Conservation (phyloP, 225 moss, liverwort and hornwort species). For the Climacium dendroides region DNA sequence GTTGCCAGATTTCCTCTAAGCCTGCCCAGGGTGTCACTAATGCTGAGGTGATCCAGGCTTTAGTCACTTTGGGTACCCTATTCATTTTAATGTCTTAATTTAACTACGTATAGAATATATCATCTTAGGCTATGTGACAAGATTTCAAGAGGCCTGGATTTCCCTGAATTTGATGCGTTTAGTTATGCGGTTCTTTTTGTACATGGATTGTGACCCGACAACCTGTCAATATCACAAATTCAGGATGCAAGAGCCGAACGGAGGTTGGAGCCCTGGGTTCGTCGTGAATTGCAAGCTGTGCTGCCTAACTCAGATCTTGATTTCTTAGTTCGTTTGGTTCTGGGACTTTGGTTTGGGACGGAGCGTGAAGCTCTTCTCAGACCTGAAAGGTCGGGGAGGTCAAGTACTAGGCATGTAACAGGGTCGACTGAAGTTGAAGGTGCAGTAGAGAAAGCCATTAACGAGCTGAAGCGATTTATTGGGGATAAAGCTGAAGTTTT, state of each 20-base stretch:
- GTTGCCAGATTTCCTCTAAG: neutral
- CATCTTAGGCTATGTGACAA: neutral
- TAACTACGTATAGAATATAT: neutral
- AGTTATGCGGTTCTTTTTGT: neutral
- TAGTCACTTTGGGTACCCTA: neutral
- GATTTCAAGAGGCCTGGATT: neutral
- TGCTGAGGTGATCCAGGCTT: neutral
- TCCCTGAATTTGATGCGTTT: neutral
- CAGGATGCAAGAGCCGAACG: slow-evolving; percentile 36
- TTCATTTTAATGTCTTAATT: neutral
- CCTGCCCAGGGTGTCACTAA: neutral
- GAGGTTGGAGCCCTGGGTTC: slow-evolving; percentile 38
- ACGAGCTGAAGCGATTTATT: slow-evolving; percentile 27
- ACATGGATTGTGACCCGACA: neutral
- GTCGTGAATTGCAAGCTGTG: slow-evolving; percentile 39
- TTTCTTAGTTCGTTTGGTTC: slow-evolving; percentile 22
- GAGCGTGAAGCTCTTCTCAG: neutral
- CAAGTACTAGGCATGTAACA: neutral
- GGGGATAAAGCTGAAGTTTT: slow-evolving; percentile 30
- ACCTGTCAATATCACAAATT: neutral
- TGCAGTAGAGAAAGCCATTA: slow-evolving; percentile 2
- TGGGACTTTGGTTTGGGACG: slow-evolving; percentile 26
- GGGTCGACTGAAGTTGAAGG: neutral
- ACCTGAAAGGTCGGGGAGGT: neutral
- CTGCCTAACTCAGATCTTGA: slow-evolving; percentile 13